Evolutionary conservation across 768 basidiomycete species (phyloP), one percentile per base, ranked within the genome.

Genomic region (Kwoniella heveanensis): DNA sequence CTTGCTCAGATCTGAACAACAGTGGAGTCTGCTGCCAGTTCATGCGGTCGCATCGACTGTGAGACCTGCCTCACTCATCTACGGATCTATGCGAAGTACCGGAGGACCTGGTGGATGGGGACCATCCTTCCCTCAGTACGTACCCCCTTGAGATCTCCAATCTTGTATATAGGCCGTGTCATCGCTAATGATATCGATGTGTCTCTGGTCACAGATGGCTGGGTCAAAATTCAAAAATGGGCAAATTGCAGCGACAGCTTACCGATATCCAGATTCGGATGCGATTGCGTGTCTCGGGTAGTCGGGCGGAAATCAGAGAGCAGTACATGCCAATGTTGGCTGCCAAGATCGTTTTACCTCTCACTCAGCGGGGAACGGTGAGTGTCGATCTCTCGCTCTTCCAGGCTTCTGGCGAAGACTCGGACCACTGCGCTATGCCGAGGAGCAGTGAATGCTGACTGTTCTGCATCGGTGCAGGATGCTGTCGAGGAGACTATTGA

Each of bases 191-290:
- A 24, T 62, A 48, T 22, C 21, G 1, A 17, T 44, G 27, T 46
- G 12, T 21, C 3, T 13, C 2, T 10, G 2, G 30, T 24, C 39
- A 29, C 70, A 97, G 94, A 74, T 99, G 92, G 92, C 87, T 99
- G 13, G 95, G 95, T 9, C 92, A 98, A 76, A 98, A 98, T 80
- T 98, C 96, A 61, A 95, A 94, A 74, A 89, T 90, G 78, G 84
- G 74, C 67, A 96, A 95, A 73, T 84, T 97, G 0, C 83, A 77
- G 58, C 85, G 94, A 37, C 88, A 90, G 67, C 83, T 99, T 19
- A 85, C 85, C 37, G 96, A 99, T 63, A 87, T 97, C 10, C 95
- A 98, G 79, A 90, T 92, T 48, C 88, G 89, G 53, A 96, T 98
- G 96, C 88, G 96, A 1, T 84, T 98, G 62, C 90, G 88, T 72